Evolutionary conservation across 495 filamentous ascomycete species (phyloP), one percentile per base, ranked within the genome.

Genomic region (Trichoderma parareesei): DNA sequence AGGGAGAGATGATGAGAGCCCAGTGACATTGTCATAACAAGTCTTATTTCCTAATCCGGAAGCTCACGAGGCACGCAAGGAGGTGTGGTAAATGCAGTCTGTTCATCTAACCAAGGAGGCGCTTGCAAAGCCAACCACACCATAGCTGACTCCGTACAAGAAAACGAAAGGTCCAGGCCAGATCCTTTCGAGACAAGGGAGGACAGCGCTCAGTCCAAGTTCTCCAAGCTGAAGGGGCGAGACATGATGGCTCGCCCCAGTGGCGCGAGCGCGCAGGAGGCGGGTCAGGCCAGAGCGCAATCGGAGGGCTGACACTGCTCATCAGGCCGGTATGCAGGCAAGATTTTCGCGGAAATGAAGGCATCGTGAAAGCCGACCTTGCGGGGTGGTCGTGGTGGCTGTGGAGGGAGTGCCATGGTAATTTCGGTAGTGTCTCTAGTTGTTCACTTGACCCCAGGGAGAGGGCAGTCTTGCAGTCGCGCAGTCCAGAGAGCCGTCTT

Each of bases 311-410:
- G 53, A n/a, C 27, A 10, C 9, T 33, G 20, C 53, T 57, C 2
- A 37, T 57, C 20, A n/a, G 53, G 8, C 53, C 27, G 53, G 53
- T 37, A 57, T 57, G 53, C 53, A 27, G 53, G 33, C 20, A 33
- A 35, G 27, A 14, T 57, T 37, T 27, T 20, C 53, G 9, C 53
- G 53, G 53, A 33, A 27, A 57, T 14, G 10, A 33, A 37, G 53
- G 53, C 53, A 57, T 57, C 53, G 53, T 57, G 53, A 57, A 57
- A 57, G 53, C 53, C 53, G 53, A 37, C 37, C 33, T 16, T 57
- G 53, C 53, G 53, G 53, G 13, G 20, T 57, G 9, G 27, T 57
- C 14, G 53, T 37, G 53, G 7, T 37, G 53, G 4, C 27, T 27
- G 27, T 27, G 27, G 27, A 27, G 27, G 27, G 27, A 27, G 27